Conservation (phyloP, 345 rosid genomes). For the Luvunga scandens region DNA sequence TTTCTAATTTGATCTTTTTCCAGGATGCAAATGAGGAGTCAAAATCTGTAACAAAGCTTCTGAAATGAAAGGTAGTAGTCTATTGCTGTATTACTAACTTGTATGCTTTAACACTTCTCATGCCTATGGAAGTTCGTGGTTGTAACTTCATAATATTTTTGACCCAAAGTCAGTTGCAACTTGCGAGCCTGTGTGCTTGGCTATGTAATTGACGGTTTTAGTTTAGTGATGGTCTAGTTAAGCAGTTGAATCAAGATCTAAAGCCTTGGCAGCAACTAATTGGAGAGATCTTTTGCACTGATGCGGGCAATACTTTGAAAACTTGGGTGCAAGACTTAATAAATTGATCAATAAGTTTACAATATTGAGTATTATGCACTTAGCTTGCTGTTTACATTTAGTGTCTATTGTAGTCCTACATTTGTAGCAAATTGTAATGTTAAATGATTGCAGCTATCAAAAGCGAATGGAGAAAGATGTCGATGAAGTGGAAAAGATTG, state of each 20-base stretch:
- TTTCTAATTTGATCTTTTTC: conserved; percentile 1
- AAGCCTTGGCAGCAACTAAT: neutral
- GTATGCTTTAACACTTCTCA: neutral
- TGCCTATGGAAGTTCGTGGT: neutral
- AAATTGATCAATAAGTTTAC: neutral
- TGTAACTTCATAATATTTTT: neutral
- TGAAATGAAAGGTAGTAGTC: conserved; percentile 73
- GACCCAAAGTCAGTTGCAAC: neutral
- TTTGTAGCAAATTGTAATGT: neutral
- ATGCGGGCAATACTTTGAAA: neutral
- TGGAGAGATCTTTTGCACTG: neutral
- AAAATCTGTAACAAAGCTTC: conserved; percentile 88
- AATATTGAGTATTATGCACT: neutral
- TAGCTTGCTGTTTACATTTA: neutral
- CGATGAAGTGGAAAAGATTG: conserved; percentile 91
- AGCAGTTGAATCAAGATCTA: neutral
- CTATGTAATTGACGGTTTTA: neutral
- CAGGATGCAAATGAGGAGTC: conserved; percentile 98
- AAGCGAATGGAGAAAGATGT: conserved; percentile 89
- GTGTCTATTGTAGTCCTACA: neutral
- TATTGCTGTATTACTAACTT: neutral
- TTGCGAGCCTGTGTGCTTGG: neutral
- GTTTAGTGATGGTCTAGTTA: neutral
- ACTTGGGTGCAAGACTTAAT: conserved; percentile 1
- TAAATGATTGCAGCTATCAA: conserved; percentile 55